Evolutionary conservation across 2,329 filamentous ascomycete species (phyloP).

Genomic region (Sarocladium strictum): DNA sequence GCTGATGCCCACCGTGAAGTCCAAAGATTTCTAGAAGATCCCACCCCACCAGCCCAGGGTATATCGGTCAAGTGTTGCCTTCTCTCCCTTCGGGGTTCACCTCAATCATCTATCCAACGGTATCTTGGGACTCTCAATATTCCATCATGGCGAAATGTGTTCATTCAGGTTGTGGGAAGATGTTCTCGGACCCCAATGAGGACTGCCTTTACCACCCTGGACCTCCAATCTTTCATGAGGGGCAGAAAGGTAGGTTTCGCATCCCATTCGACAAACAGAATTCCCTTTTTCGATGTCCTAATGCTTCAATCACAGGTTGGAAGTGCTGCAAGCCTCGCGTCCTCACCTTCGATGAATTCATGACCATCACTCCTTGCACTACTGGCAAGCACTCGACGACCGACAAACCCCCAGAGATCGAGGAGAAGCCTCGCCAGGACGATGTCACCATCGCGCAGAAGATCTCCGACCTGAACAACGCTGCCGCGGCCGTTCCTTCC

Average conservation of each 20-base stretch:
- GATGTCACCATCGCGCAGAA: slow-evolving; percentile 35
- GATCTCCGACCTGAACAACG: slow-evolving; percentile 48
- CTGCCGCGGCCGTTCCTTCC: slow-evolving; percentile 35
- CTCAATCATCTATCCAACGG: not conserved
- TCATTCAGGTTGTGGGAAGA: slow-evolving; percentile 91
- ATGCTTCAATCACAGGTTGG: slow-evolving; percentile 62
- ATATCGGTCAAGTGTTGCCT: not conserved
- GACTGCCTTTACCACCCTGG: slow-evolving; percentile 89
- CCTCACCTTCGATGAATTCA: slow-evolving; percentile 97
- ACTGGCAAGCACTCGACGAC: slow-evolving; percentile 87
- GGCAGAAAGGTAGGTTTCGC: slow-evolving; percentile 84
- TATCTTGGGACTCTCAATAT: slow-evolving; percentile 3
- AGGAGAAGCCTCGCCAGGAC: slow-evolving; percentile 48
- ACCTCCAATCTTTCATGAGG: slow-evolving; percentile 92
- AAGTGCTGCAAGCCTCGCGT: slow-evolving; percentile 98
- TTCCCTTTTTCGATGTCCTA: not conserved
- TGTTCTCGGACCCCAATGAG: slow-evolving; percentile 75
- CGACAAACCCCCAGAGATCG: slow-evolving; percentile 59
- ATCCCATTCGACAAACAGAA: not conserved
- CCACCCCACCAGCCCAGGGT: slow-evolving; percentile 23
- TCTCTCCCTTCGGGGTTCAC: not conserved
- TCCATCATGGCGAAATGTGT: slow-evolving; percentile 76
- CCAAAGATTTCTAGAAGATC: slow-evolving; percentile 33
- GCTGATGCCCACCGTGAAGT: slow-evolving; percentile 11
- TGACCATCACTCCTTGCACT: slow-evolving; percentile 86